A percentile compares a stretch with the other conserved stretches of the same genome.
Evolutionary conservation across 2,329 filamentous ascomycete species (phyloP).

Genomic region (Thermomyces lanuginosus): DNA sequence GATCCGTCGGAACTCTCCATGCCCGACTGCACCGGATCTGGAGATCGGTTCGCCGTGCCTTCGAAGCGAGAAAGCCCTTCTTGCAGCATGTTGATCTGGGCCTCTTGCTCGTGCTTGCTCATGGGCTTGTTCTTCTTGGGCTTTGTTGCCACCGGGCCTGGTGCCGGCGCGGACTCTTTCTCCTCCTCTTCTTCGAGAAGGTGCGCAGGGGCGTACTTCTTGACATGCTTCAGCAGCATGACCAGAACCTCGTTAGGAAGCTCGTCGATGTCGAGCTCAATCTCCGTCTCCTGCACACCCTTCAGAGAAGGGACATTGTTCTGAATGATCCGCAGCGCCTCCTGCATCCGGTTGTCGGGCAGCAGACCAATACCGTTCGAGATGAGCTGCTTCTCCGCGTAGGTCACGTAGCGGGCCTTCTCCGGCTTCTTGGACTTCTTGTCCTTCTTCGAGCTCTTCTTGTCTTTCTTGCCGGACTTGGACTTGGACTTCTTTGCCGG

Average conservation of each 20-base stretch:
- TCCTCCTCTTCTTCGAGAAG: conserved; percentile 28
- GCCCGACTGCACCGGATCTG: conserved; percentile 26
- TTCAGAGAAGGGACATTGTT: conserved; percentile 60
- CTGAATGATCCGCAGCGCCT: conserved; percentile 80
- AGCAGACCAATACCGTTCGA: conserved; percentile 71
- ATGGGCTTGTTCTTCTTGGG: conserved; percentile 37
- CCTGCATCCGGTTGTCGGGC: conserved; percentile 58
- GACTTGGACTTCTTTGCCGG: conserved; percentile 34
- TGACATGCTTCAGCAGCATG: conserved; percentile 31
- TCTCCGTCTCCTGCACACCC: conserved; percentile 32
- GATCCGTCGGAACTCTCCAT: conserved; percentile 32
- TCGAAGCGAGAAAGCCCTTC: conserved; percentile 32
- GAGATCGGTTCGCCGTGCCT: conserved; percentile 24
- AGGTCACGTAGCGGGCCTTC: conserved; percentile 50
- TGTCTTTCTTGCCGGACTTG: conserved; percentile 31
- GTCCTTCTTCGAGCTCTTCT: conserved; percentile 42
- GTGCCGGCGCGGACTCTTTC: conserved; percentile 14
- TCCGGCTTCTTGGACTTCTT: conserved; percentile 32
- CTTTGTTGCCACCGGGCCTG: conserved; percentile 23
- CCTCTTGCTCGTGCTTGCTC: conserved; percentile 36
- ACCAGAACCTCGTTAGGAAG: conserved; percentile 31
- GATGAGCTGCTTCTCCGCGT: conserved; percentile 79
- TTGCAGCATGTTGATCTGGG: conserved; percentile 33
- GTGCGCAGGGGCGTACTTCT: conserved; percentile 30
- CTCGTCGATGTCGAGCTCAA: conserved; percentile 34